These are phyloP conservation scores for Grosmannia penicillata DNA, from an alignment of 2,329 filamentous ascomycete genomes.

Conservation along the genomic window DNA sequence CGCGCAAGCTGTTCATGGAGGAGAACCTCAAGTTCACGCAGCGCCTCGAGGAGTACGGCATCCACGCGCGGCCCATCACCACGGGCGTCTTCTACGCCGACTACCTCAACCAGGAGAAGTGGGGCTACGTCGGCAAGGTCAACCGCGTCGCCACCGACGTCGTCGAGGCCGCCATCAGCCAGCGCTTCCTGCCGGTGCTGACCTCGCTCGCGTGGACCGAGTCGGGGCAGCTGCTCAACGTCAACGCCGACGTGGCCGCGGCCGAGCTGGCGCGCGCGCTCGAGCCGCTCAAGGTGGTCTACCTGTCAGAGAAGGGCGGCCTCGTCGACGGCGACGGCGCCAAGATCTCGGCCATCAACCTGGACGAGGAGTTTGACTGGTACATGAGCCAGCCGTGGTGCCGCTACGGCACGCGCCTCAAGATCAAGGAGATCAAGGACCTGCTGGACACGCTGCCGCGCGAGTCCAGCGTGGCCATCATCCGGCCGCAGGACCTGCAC, in stretches of 20 bases:
- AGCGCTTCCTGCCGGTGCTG: constrained; percentile 82
- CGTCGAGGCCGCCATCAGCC: constrained; percentile 81
- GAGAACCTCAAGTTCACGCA: constrained; percentile 91
- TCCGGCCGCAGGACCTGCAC: constrained; percentile 88
- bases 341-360: constrained; percentile 94
- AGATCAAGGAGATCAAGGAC: constrained; percentile 97
- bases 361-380: constrained; percentile 89
- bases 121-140: constrained; percentile 90
- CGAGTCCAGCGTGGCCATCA: constrained; percentile 91
- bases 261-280: constrained; percentile 80
- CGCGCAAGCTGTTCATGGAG: constrained; percentile 82
- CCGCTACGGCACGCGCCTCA: constrained; percentile 82
- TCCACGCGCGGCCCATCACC: constrained; percentile 77
- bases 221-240: constrained; percentile 86
- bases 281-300: constrained; percentile 93
- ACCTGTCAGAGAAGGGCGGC: constrained; percentile 95
- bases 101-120: constrained; percentile 93
- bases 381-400: constrained; percentile 94
- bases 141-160: constrained; percentile 79
- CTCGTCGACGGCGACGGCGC: constrained; percentile 85
- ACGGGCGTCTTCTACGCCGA: constrained; percentile 83
- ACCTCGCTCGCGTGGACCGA: constrained; percentile 92
- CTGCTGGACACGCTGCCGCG: constrained; percentile 76
- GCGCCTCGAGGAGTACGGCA: constrained; percentile 76
- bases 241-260: constrained; percentile 94